Conservation (phyloP, 768 basidiomycete genomes). For the Leccinum rimulosum region DNA sequence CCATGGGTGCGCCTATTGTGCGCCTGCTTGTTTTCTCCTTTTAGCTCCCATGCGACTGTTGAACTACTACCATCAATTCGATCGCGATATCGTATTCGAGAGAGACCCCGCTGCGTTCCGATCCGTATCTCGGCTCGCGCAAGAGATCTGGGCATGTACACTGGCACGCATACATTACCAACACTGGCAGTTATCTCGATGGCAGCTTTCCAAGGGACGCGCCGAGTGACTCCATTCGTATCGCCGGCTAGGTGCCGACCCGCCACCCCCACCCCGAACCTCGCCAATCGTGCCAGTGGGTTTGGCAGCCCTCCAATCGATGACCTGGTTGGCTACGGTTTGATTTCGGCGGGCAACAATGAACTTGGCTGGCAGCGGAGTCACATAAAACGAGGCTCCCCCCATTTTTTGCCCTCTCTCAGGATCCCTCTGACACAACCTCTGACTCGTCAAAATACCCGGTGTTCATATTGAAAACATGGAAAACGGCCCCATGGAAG, state of each 20-base stretch:
- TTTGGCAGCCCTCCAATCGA: neutral
- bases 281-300: neutral
- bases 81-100: neutral
- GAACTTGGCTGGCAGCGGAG: neutral
- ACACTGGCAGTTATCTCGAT: neutral
- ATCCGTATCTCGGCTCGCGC: neutral
- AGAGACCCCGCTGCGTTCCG: neutral
- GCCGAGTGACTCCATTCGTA: neutral
- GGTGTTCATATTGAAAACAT: neutral
- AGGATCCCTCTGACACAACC: neutral
- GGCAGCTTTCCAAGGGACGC: conserved; percentile 1
- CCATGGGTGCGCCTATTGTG: neutral
- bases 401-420: no score
- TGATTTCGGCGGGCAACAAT: neutral
- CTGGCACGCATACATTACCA: neutral
- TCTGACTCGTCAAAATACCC: no score
- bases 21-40: neutral
- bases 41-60: conserved; percentile 2
- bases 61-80: neutral
- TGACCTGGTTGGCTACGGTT: neutral
- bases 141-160: neutral
- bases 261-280: neutral
- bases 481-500: neutral
- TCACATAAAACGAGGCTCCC: neutral
- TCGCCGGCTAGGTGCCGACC: neutral